Percentiles rank a stretch among this genome's conserved stretches.
Evolutionary conservation across 2,329 filamentous ascomycete species (phyloP).

Genomic region (Aureobasidium subglaciale): DNA sequence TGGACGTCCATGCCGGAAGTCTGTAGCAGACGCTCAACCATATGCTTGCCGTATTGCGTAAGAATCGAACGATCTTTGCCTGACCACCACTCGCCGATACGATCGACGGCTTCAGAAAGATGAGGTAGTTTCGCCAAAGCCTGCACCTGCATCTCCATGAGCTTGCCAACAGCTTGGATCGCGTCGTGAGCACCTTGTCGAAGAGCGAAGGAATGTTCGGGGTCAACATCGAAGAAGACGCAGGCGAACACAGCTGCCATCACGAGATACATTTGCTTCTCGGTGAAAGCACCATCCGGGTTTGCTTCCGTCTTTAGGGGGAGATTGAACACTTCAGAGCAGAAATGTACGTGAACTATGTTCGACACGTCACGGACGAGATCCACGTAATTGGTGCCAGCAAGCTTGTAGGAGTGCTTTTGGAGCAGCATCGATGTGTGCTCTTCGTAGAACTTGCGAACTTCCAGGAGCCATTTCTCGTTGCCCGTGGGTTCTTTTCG

Average conservation of each 20-base stretch:
- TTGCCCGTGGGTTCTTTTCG: conserved; percentile 24
- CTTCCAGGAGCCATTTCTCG: conserved; percentile 39
- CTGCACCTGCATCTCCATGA: conserved; percentile 44
- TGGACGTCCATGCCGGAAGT: conserved; percentile 39
- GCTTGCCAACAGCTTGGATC: conserved; percentile 43
- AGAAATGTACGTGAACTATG: conserved; percentile 48
- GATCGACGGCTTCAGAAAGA: conserved; percentile 19
- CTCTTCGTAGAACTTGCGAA: conserved; percentile 42
- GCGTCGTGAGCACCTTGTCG: conserved; percentile 42
- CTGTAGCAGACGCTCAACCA: conserved; percentile 47
- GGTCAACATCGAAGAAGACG: conserved; percentile 50
- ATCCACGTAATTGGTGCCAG: conserved; percentile 40
- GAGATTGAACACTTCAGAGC: conserved; percentile 47
- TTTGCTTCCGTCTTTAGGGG: conserved; percentile 48
- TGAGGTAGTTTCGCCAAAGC: conserved; percentile 36
- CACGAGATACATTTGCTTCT: conserved; percentile 48
- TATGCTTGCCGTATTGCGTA: conserved; percentile 47
- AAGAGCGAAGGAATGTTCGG: conserved; percentile 46
- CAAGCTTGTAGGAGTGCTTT: conserved; percentile 40
- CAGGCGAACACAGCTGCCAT: conserved; percentile 47
- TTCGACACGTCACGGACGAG: conserved; percentile 47
- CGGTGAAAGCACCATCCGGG: conserved; percentile 46
- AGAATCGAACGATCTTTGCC: conserved; percentile 31
- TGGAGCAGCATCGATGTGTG: conserved; percentile 40
- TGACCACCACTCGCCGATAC: conserved; percentile 6